Evolutionary conservation across 2,329 filamentous ascomycete species (phyloP), one percentile per base, ranked within the genome.

Genomic region (Lasiodiplodia sp.): DNA sequence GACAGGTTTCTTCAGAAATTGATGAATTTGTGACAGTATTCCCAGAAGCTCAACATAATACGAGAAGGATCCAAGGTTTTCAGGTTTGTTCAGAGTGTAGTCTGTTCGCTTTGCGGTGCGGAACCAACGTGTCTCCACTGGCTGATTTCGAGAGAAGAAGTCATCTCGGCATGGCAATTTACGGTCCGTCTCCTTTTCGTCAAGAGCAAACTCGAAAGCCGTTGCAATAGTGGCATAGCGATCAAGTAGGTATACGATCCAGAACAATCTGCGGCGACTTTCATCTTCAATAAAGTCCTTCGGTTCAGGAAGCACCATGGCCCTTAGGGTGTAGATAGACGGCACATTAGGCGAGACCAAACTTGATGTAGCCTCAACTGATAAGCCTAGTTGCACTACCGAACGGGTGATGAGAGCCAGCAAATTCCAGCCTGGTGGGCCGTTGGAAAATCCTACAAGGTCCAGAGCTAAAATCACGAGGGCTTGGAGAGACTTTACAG

Each of bases 241-340:
- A 77, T 97, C 94, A 6, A 97, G 85, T 14, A 97, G 82, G 76
- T 97, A 97, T 12, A 97, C 90, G 90, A 96, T 95, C 94, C 94
- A 97, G 79, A 97, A 97, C 0, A 97, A 83, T 31, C 94, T 86
- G 34, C 94, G 87, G 34, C 94, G 86, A 52, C 92, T 92, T 78
- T 97, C 94, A 70, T 97, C 94, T 76, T 97, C 94, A 68, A 97
- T 91, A 79, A 94, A 97, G 70, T 93, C 92, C 63, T 88, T 90
- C 0, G 94, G 87, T 70, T 97, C 93, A 0, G 93, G 92, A 0
- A 97, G 83, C 2, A 95, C 90, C 83, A 94, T 94, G 18, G 94
- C 93, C 67, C 94, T 87, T 55, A 97, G 83, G 0, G 94, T 97
- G 77, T 96, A 97, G 57, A 97, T 97, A 0, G 94, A 97, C 2